Conservation (phyloP, 1,139 yeast species). For the Candida labiduridarum region DNA sequence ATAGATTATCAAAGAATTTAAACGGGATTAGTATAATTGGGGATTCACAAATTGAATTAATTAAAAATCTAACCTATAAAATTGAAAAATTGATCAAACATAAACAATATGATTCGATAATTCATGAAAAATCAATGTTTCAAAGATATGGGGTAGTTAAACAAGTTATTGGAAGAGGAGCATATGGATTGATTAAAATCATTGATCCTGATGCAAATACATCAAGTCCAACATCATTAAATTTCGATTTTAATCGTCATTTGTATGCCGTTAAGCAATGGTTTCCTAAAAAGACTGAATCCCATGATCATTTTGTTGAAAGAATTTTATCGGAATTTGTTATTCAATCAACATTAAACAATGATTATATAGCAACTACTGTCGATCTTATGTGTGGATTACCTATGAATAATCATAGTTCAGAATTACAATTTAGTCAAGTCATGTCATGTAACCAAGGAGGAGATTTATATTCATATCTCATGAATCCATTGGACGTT, state of each 20-base stretch:
- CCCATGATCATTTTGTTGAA: constrained; percentile 60
- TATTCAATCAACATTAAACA: constrained; percentile 68
- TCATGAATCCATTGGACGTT: constrained; percentile 24
- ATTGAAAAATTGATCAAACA: constrained; percentile 28
- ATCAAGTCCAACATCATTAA: background rate
- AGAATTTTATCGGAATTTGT: constrained; percentile 78
- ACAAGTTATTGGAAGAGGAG: constrained; percentile 81
- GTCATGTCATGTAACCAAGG: constrained; percentile 81
- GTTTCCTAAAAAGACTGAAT: constrained; percentile 49
- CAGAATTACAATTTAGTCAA: constrained; percentile 59
- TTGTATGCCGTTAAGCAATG: constrained; percentile 74
- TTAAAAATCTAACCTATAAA: constrained; percentile 51
- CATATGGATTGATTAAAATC: constrained; percentile 83
- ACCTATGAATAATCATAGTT: constrained; percentile 11
- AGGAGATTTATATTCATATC: constrained; percentile 61
- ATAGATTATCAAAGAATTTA: constrained; percentile 24
- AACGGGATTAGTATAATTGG: constrained; percentile 55
- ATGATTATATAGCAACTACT: constrained; percentile 68
- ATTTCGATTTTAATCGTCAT: background rate
- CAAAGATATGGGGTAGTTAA: constrained; percentile 81
- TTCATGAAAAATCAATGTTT: constrained; percentile 29
- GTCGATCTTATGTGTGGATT: constrained; percentile 63
- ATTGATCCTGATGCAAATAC: constrained; percentile 51
- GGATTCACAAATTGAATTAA: constrained; percentile 53
- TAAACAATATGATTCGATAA: constrained; percentile 20